A percentile compares a stretch with the other conserved stretches of the same genome.
These are phyloP conservation scores for Dactylis glomerata DNA, from an alignment of 176 grass and related monocot genomes.

Conservation along the genomic window DNA sequence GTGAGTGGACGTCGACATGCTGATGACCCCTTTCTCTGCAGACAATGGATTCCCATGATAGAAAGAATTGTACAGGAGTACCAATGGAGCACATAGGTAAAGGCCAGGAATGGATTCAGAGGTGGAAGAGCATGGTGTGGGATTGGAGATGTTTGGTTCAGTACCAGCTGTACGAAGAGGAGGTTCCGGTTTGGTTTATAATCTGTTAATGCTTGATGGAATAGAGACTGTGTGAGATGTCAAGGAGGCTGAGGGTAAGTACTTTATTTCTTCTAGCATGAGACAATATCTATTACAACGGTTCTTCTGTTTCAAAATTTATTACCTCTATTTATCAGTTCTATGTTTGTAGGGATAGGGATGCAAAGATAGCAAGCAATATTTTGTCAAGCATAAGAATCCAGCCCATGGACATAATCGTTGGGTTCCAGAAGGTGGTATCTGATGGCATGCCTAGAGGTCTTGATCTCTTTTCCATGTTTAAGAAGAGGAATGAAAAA, in stretches of 20 bases:
- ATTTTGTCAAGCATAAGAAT: constrained; percentile 81
- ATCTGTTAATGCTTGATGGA: constrained; percentile 49
- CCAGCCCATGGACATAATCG: constrained; percentile 76
- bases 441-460: constrained; percentile 40
- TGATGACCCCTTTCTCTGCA: too few relatives aligned
- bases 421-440: constrained; percentile 68
- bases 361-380: constrained; percentile 47
- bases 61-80: too few relatives aligned
- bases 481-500: constrained; percentile 42
- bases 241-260: constrained; percentile 85
- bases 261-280: neutral
- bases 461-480: constrained; percentile 52
- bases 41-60: too few relatives aligned
- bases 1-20: too few relatives aligned
- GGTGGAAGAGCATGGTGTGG: too few relatives aligned
- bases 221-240: constrained; percentile 79
- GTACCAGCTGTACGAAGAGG: too few relatives aligned
- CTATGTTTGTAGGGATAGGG: constrained; percentile 41
- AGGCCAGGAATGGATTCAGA: too few relatives aligned
- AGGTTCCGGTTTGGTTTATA: constrained; percentile 63
- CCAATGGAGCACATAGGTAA: too few relatives aligned
- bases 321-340: constrained; percentile 1
- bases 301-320: neutral
- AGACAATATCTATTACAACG: neutral
- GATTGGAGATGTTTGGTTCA: too few relatives aligned